Evolutionary conservation across 129 eudicot species (phyloP), one percentile per base, ranked within the genome.

Genomic region (carrot (Daucus carota)): DNA sequence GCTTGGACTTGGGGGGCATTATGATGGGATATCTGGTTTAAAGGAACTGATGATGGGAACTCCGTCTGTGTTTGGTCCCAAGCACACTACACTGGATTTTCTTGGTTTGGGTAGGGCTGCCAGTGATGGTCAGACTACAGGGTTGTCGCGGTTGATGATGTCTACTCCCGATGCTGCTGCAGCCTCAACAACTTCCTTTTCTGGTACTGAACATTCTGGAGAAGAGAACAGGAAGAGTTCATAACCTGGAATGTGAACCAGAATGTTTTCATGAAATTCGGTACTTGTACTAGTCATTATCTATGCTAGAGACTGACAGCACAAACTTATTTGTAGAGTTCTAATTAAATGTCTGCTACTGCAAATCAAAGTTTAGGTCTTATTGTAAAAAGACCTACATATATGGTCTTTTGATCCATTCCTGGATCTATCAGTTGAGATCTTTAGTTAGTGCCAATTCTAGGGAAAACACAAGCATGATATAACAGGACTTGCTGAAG

Each of bases 101-200:
- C 96, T 95, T 3, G 99, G 99, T 62, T 80, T 95, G 80, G 99
- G 99, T 50, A 91, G 87, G 96, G 97, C 97, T 4, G 97, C 90
- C 15, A 95, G 96, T 54, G 96, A 96, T 7, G 95, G 89, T 32
- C 79, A 93, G 31, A 86, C 86, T 67, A 82, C 81, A 10, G 89
- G 98, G 18, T 71, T 94, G 10, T 89, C 98, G 0, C 93, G 97
- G 0, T 75, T 94, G 57, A 88, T 95, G 92, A 89, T 88, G 4
- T 89, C 97, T 36, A 85, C 85, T 72, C 89, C 85, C 57, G 95
- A 93, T 57, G 84, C 84, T 57, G 84, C 84, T 78, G 75, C 89
- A 2, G 72, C 86, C 7, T 83, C 92, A 31, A 83, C 89, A 45
- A 79, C 87, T 40, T 72, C 96, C 5, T 86, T 80, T 71, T 87